Evolutionary conservation across 116 monocot genomes (phyloP).

Genomic region (Iris pallida): DNA sequence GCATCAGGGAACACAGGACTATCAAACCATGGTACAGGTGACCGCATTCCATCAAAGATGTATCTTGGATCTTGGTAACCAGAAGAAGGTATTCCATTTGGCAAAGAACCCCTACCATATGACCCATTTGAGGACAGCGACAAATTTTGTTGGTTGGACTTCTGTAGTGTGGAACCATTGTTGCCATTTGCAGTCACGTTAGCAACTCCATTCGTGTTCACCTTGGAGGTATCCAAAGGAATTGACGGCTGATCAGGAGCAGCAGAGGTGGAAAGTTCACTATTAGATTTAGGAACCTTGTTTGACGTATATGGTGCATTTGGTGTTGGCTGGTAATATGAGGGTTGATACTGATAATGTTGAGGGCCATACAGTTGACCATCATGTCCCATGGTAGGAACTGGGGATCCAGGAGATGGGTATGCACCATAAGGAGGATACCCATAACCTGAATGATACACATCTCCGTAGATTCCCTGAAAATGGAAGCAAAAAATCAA

Average conservation of each 20-base stretch:
- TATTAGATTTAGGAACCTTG: slow-evolving; percentile 1
- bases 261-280: slow-evolving; percentile 2
- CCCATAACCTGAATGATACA: slow-evolving; percentile 28
- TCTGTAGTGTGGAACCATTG: background rate
- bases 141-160: slow-evolving; percentile 20
- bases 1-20: slow-evolving; percentile 5
- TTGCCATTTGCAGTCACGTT: slow-evolving; percentile 12
- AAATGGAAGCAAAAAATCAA: background rate
- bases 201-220: slow-evolving; percentile 4
- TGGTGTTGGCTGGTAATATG: slow-evolving; percentile 19
- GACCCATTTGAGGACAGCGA: slow-evolving; percentile 12
- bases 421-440: slow-evolving; percentile 27
- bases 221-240: slow-evolving; percentile 7
- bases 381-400: slow-evolving; percentile 20
- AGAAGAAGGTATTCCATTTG: slow-evolving; percentile 12
- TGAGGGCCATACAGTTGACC: slow-evolving; percentile 17
- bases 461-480: slow-evolving; percentile 27
- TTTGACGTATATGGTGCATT: slow-evolving; percentile 10
- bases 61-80: slow-evolving; percentile 22
- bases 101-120: slow-evolving; percentile 17
- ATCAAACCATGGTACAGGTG: slow-evolving; percentile 22
- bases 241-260: slow-evolving; percentile 1
- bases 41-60: slow-evolving; percentile 17
- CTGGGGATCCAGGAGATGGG: slow-evolving; percentile 23
- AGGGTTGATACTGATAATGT: slow-evolving; percentile 22